phyloP scores from a whole-genome alignment of 129 eudicot genomes.

The Chrysanthemum seticuspe region DNA sequence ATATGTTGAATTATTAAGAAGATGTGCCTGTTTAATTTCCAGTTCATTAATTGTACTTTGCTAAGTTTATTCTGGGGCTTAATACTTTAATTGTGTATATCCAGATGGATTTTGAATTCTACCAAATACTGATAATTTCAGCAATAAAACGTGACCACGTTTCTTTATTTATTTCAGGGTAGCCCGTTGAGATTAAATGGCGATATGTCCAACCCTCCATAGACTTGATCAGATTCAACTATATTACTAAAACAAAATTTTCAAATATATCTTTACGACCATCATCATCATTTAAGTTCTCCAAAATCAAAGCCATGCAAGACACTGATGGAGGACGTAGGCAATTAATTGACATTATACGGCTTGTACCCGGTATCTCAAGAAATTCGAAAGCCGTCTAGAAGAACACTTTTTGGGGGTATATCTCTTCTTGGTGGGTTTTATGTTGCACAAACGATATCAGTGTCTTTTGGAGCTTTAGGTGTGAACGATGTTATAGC shows the following conservation, averaged over 20 bases:
- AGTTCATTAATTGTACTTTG: too few species aligned
- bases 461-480: constrained; percentile 84
- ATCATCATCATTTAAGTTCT: constrained; percentile 29
- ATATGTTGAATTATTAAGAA: too few species aligned
- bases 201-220: constrained; percentile 36
- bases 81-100: not conserved
- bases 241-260: constrained; percentile 21
- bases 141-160: constrained; percentile 1
- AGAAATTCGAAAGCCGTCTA: constrained; percentile 65
- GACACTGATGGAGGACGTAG: constrained; percentile 50
- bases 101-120: not conserved
- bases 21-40: too few species aligned
- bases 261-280: constrained; percentile 31
- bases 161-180: constrained; percentile 31
- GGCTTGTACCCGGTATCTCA: constrained; percentile 62
- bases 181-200: constrained; percentile 34
- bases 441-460: constrained; percentile 90
- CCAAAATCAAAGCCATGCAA: constrained; percentile 50
- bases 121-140: too few species aligned
- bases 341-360: constrained; percentile 63
- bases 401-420: constrained; percentile 88
- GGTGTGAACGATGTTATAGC: constrained; percentile 90
- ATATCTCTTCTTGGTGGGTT: constrained; percentile 81
- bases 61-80: too few species aligned
- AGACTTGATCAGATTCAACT: constrained; percentile 26